Conservation (phyloP, 768 basidiomycete species). For the Mycena floridula region DNA sequence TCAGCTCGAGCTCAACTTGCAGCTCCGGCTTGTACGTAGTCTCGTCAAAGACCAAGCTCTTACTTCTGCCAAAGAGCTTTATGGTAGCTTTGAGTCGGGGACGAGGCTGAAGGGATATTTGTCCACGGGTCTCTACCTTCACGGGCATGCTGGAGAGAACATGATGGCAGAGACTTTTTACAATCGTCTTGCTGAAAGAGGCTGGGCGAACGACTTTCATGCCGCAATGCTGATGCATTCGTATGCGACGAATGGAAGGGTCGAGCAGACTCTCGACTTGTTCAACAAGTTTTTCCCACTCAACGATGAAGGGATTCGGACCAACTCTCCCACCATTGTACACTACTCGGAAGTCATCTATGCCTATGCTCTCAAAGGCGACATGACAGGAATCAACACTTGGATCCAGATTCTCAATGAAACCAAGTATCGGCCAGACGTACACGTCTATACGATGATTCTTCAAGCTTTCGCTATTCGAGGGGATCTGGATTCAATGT, state of each 20-base stretch:
- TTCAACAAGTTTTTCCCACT: conserved; percentile 54
- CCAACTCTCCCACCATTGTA: conserved; percentile 32
- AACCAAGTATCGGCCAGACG: conserved; percentile 46
- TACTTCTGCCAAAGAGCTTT: conserved; percentile 38
- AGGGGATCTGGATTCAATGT: conserved; percentile 49
- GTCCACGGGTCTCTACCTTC: conserved; percentile 45
- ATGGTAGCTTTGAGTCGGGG: conserved; percentile 21
- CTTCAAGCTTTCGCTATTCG: conserved; percentile 48
- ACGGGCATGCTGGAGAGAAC: conserved; percentile 46
- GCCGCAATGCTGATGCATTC: conserved; percentile 48
- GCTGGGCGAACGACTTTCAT: conserved; percentile 20
- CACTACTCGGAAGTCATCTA: conserved; percentile 56
- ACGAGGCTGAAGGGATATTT: conserved; percentile 18
- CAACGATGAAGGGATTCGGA: conserved; percentile 19
- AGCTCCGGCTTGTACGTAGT: conserved; percentile 31
- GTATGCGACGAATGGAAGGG: conserved; percentile 41
- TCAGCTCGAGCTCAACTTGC: conserved; percentile 18
- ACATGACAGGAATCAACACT: conserved; percentile 39
- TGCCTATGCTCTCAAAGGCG: conserved; percentile 42
- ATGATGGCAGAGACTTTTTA: conserved; percentile 38
- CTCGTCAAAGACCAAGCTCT: conserved; percentile 35
- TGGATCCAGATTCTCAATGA: conserved; percentile 51
- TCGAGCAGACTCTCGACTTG: conserved; percentile 33
- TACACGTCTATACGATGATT: conserved; percentile 52
- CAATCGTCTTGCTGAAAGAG: conserved; percentile 22